Base-by-base conservation (phyloP, 257 asterid genomes). In the Rehmannia glutinosa region DNA sequence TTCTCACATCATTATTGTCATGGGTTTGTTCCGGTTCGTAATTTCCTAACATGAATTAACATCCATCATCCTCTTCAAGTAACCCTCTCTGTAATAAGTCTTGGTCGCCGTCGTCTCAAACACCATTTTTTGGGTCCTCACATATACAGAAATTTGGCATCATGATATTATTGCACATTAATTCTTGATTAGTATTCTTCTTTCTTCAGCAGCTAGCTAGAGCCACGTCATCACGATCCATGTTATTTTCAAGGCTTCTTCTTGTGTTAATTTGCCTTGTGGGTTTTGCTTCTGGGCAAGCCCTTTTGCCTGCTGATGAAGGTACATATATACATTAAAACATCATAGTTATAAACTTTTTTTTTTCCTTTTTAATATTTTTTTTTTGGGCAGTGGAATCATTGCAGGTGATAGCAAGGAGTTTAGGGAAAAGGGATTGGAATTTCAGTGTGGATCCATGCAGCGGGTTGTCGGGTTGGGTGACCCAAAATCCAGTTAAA, bases 361-460 rank as follows among this genome's bases (percentile, higher is more conserved):
- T n/a, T n/a, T n/a, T n/a, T n/a, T n/a, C n/a, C 8, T 0, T 20
- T 46, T 33, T 3, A 23, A 32, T 47, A 2, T 35, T 24, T 0
- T 8, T 41, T 3, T 15, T 32, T 58, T 47, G 36, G 15, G 43
- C 76, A 86, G 91, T 82, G 77, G 78, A 56, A 9, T 77, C 86
- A 19, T 30, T 86, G 75, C 3, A 9, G 81, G 71, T 28, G 59
- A 78, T 86, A 27, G 95, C 56, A n/a, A n/a, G n/a, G 25, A 78
- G n/a, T n/a, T n/a, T n/a, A n/a, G n/a, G 89, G 77, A 84, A 82
- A 62, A 68, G 0, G 49, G 70, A 80, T 17, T 84, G 94, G 94
- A 41, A 82, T 71, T 84, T 86, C 56, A 39, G 2, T 12, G 90
- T 80, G 70, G 86, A 86, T 79, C 95, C 89, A 28, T 87, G 95